Conservation (phyloP, 768 basidiomycete species). For the Tephrocybe sp. region DNA sequence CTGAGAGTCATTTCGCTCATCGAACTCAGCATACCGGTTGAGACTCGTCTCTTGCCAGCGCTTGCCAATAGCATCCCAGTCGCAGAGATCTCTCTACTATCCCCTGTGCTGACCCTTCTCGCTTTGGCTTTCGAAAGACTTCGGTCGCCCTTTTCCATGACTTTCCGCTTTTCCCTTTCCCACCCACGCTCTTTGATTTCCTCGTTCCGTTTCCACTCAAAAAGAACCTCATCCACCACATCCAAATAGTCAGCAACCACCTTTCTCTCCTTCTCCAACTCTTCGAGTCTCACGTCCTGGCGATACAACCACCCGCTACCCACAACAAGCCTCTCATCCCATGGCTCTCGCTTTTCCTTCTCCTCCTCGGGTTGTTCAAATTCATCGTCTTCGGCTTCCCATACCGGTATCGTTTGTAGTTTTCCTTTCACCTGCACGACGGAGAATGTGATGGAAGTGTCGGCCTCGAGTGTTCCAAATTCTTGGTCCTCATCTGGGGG, state of each 20-base stretch:
- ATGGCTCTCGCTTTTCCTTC: conserved; percentile 64
- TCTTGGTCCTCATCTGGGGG: conserved; percentile 35
- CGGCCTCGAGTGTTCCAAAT: conserved; percentile 43
- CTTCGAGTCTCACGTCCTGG: conserved; percentile 55
- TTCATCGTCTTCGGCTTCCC: conserved; percentile 72
- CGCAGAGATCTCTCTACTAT: conserved; percentile 25
- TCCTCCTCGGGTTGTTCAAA: conserved; percentile 23
- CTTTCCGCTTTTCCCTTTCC: conserved; percentile 45
- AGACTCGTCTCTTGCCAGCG: conserved; percentile 50
- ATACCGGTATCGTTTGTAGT: conserved; percentile 66
- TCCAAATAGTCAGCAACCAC: conserved; percentile 65
- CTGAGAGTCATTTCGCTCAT: conserved; percentile 46
- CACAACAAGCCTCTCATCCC: conserved; percentile 80
- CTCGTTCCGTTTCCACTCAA: conserved; percentile 53
- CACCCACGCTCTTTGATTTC: conserved; percentile 45
- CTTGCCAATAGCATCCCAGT: conserved; percentile 20
- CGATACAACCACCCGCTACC: conserved; percentile 82
- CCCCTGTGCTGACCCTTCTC: conserved; percentile 48
- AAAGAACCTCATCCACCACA: conserved; percentile 77
- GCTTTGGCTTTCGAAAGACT: conserved; percentile 40
- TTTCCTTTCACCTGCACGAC: conserved; percentile 68
- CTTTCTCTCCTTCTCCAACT: conserved; percentile 55
- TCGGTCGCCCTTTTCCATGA: conserved; percentile 39
- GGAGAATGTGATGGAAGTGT: conserved; percentile 65
- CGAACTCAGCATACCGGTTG: conserved; percentile 55